Base-by-base conservation (phyloP, 2,329 filamentous ascomycete genomes). In the Monilinia laxa region DNA sequence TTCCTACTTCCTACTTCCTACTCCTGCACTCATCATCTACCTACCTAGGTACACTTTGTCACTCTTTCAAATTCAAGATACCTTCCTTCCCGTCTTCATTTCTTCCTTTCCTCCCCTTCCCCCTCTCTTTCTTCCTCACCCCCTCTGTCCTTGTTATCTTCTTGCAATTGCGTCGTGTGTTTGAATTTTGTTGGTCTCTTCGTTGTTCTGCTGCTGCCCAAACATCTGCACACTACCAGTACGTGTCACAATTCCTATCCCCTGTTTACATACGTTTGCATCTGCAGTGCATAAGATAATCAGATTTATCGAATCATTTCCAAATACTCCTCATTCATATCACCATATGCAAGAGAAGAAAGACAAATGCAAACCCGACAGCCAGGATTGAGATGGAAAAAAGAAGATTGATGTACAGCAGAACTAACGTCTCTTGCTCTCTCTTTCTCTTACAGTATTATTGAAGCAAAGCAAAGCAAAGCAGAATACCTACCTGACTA, bases 401-500 rank as follows among this genome's bases (percentile, higher is more conserved):
- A 31, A 31, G 18, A 25, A 54, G 23, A 52, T 31, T 42, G 18
- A 28, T 14, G 18, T 9, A 47, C 62, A 56, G 20, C 40, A 57
- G 4, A 40, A 51, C 62, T 64, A 64, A 64, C 62, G 25, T 64
- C 20, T 64, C 28, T 57, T 20, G 35, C 52, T 56, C 57, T 53
- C 28, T 31, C 28, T 31, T 6, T 31, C 28, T 31, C 6, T 31
- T 31, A 6, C 28, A 31, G 28, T 20, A 14, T 40, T 20, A n/a
- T 58, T n/a, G n/a, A n/a, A n/a, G n/a, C n/a, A n/a, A n/a, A n/a
- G n/a, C 57, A 40, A 58, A 64, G 62, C 52, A 58, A 40, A 38
- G 28, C 40, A 64, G 62, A 31, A 31, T 31, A 31, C 28, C 3
- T 3, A 31, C n/a, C n/a, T n/a, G n/a, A n/a, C n/a, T n/a, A n/a